Evolutionary conservation across 345 rosid species (phyloP), one percentile per base, ranked within the genome.

Genomic region (Hypericum perforatum): DNA sequence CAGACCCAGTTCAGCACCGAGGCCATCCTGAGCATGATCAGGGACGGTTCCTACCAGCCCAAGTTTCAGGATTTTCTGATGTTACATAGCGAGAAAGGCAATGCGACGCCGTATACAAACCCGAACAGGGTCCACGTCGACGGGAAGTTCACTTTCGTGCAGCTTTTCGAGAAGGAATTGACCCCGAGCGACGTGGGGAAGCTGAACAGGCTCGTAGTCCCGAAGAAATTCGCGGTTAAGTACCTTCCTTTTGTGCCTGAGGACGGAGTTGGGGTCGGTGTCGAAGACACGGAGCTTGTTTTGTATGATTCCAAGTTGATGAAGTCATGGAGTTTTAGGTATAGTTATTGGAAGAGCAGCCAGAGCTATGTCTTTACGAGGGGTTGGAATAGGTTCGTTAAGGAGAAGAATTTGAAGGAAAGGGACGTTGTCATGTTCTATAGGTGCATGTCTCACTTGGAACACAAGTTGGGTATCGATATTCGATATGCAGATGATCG

Each of bases 11-110:
- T 62, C 11, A 64, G 66, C 16, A 57, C 61, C 0, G 78, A 84
- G 45, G 62, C 57, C 5, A 71, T 84, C 2, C 43, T 84, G 50
- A 76, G 69, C 68, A 84, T 84, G 85, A 80, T 84, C 37, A 70
- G 67, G 60, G 59, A 61, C 15, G 63, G 69, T 3, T 64, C 63
- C 3, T 64, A 64, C 16, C 69, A 64, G n/a, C 43, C 58, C 2
- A 46, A 52, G n/a, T 64, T 57, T 11, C 45, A 41, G 6, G 62
- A 64, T 43, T 64, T 57, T 57, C 42, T 64, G 11, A 44, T 40
- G 16, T 12, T 42, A 12, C 37, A 42, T 11, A 56, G 52, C 36
- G 38, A 38, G 41, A 56, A 48, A 13, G 11, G n/a, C 14, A 5
- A 4, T 11, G 32, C 6, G 6, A 46, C 54, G 5, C 10, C 15